A percentile compares a stretch with the other conserved stretches of the same genome.
These are phyloP conservation scores for Naganishia vishniacii DNA, from an alignment of 768 basidiomycete genomes.

Conservation along the genomic window DNA sequence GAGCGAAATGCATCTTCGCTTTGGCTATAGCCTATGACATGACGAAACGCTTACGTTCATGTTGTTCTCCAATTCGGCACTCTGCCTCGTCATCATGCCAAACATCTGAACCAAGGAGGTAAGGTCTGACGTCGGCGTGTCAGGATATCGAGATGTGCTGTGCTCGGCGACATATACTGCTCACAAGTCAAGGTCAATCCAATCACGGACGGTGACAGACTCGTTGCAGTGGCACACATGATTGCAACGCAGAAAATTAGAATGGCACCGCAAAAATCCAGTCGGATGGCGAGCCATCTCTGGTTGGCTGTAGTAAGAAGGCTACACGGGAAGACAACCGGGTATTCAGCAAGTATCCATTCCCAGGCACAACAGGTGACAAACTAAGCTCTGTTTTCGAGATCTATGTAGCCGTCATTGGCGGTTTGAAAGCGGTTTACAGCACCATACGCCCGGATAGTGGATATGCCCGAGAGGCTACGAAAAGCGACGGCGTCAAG, in stretches of 20 bases:
- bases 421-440: constrained; percentile 65
- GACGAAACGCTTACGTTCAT: constrained; percentile 66
- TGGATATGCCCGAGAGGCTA: constrained; percentile 48
- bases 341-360: too few relatives aligned
- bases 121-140: constrained; percentile 25
- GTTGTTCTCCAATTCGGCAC: constrained; percentile 74
- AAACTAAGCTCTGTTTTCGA: constrained; percentile 85
- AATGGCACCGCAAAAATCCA: constrained; percentile 76
- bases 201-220: constrained; percentile 70
- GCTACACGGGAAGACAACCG: neutral
- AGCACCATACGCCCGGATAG: constrained; percentile 82
- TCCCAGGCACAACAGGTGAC: neutral
- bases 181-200: constrained; percentile 62
- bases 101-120: constrained; percentile 38
- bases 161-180: neutral
- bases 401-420: constrained; percentile 70
- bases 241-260: constrained; percentile 56
- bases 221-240: constrained; percentile 61
- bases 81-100: constrained; percentile 35
- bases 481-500: neutral
- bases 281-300: constrained; percentile 67
- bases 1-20: too few relatives aligned
- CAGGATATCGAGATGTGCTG: neutral
- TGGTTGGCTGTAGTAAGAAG: constrained; percentile 73
- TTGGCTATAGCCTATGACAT: too few relatives aligned